Base-by-base conservation (phyloP, 257 asterid genomes). In the Lycium ferocissimum region DNA sequence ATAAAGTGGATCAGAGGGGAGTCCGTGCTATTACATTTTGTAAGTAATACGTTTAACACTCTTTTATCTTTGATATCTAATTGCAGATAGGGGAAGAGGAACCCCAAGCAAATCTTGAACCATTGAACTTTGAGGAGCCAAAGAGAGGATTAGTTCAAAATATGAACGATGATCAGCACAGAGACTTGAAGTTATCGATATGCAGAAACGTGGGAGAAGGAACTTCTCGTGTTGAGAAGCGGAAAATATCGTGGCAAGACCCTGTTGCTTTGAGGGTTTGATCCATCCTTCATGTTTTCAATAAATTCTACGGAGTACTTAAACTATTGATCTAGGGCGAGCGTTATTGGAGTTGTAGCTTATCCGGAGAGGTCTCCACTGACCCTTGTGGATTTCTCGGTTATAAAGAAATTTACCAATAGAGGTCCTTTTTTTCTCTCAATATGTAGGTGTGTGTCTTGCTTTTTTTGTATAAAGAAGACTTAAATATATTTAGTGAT, bases 181-280 rank as follows among this genome's bases (percentile, higher is more conserved):
- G 79, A 35, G 98, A 95, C 84, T 83, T 93, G 70, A 94, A 92
- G 89, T 63, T 94, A 81, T 85, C 96, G 2, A 63, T 92, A 3
- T 94, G 99, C 90, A 89, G 99, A 75, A 94, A 92, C 80, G 81
- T 92, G 3, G 97, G 98, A 54, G 98, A 92, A 82, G 92, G 98
- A 13, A 66, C 98, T 1, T 86, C 98, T 26, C 91, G 93, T 22
- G 91, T 88, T 11, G 93, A 94, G 83, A 95, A 95, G 89, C 89
- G 97, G 73, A 95, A 95, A 75, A 92, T 95, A 65, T 92, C 99
- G 11, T 93, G 99, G 99, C 99, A 92, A 88, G 99, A 95, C 66
- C 98, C 97, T 0, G 96, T 93, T 75, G 98, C 96, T 40, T 85
- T 94, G 92, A 90, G 97, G 85, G 98, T 95, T 87, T 94, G 94